These are phyloP conservation scores for Bondarzewia mesenterica DNA, from an alignment of 1,284 basidiomycete species.

Conservation along the genomic window DNA sequence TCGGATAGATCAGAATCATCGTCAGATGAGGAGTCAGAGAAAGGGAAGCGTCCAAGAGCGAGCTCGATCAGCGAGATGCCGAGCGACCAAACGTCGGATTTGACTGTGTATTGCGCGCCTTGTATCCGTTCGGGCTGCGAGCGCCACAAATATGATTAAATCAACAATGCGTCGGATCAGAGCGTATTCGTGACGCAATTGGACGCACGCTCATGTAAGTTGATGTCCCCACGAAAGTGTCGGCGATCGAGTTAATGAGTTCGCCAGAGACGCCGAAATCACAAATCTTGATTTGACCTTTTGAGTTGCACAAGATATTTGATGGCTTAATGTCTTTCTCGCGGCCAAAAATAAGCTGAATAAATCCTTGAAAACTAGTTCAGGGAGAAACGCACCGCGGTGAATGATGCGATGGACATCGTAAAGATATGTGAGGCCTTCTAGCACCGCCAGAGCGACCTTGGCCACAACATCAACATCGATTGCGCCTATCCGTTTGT, in stretches of 20 bases:
- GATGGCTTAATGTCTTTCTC: conserved; percentile 95
- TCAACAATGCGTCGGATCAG: not conserved
- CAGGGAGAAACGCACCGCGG: conserved; percentile 58
- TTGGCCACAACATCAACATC: conserved; percentile 85
- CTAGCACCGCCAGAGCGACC: conserved; percentile 88
- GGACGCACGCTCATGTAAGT: conserved; percentile 96
- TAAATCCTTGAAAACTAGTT: conserved; percentile 3
- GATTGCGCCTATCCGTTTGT: conserved; percentile 88
- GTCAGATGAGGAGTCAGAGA: conserved; percentile 62
- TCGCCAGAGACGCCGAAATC: conserved; percentile 99
- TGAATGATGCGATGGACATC: conserved; percentile 99
- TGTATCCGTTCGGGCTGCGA: conserved; percentile 98
- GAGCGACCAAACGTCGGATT: conserved; percentile 96
- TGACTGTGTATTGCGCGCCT: conserved; percentile 95
- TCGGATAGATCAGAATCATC: conserved; percentile 59
- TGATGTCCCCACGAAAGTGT: conserved; percentile 97
- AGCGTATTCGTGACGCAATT: not conserved
- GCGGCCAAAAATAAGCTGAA: not conserved
- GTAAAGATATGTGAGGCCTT: conserved; percentile 96
- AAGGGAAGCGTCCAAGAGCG: conserved; percentile 89
- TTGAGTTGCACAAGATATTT: conserved; percentile 92
- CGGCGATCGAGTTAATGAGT: conserved; percentile 96
- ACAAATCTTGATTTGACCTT: conserved; percentile 95
- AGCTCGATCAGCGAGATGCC: conserved; percentile 95
- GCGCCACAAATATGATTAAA: conserved; percentile 9